phyloP scores from a whole-genome alignment of 257 asterid genomes.

The Verbena officinalis region DNA sequence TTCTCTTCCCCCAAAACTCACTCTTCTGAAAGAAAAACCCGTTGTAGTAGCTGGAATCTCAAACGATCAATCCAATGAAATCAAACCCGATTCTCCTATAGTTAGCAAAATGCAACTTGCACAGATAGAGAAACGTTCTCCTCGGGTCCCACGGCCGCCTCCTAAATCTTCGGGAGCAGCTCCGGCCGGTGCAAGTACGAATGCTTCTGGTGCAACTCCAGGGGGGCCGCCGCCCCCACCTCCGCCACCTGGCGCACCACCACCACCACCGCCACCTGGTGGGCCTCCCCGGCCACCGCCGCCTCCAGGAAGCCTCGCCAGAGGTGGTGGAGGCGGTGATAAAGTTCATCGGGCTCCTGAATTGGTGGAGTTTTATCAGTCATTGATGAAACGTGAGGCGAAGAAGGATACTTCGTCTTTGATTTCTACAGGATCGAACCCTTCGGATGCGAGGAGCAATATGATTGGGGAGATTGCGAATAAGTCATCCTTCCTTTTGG shows the following conservation, averaged over 20 bases:
- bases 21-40: constrained; percentile 75
- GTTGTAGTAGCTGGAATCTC: constrained; percentile 51
- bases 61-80: constrained; percentile 49
- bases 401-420: constrained; percentile 74
- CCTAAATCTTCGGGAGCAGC: constrained; percentile 66
- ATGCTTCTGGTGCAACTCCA: constrained; percentile 38
- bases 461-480: constrained; percentile 98
- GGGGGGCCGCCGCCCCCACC: constrained; percentile 81
- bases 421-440: constrained; percentile 60
- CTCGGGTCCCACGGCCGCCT: constrained; percentile 87
- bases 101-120: constrained; percentile 78
- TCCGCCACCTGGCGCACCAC: constrained; percentile 78
- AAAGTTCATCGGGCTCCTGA: constrained; percentile 98
- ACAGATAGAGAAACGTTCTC: constrained; percentile 77
- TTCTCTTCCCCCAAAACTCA: constrained; percentile 76
- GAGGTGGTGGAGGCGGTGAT: constrained; percentile 67
- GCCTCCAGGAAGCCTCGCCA: constrained; percentile 70
- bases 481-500: constrained; percentile 85
- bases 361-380: constrained; percentile 92
- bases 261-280: constrained; percentile 83
- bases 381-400: constrained; percentile 90
- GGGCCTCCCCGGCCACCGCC: constrained; percentile 96
- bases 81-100: constrained; percentile 50
- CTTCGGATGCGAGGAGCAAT: constrained; percentile 83
- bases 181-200: constrained; percentile 36